These are phyloP conservation scores for Lyophyllum shimeji DNA, from an alignment of 768 basidiomycete genomes.

Conservation along the genomic window DNA sequence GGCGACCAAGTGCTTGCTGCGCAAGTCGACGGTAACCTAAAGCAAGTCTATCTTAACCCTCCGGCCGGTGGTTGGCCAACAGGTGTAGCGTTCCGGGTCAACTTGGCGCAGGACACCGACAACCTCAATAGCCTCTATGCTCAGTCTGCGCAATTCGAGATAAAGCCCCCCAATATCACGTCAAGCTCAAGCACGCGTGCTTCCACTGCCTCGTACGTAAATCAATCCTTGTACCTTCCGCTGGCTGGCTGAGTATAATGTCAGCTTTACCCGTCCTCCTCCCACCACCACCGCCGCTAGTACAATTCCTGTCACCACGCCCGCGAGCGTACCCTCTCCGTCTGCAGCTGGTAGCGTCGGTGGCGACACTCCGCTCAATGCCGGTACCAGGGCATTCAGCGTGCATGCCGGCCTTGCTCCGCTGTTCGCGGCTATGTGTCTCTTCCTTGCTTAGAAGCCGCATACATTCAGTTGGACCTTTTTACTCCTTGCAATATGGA, in stretches of 20 bases:
- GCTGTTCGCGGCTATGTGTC: slow-evolving; percentile 23
- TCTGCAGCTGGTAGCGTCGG: not conserved
- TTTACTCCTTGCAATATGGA: not conserved
- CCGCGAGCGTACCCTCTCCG: slow-evolving; percentile 6
- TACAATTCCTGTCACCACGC: slow-evolving; percentile 16
- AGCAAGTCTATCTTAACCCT: slow-evolving; percentile 42
- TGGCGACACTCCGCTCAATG: not conserved
- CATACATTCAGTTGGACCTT: not conserved
- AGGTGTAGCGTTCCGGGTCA: slow-evolving; percentile 68
- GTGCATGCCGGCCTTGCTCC: slow-evolving; percentile 27
- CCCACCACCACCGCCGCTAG: slow-evolving; percentile 11
- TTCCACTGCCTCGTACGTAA: slow-evolving; percentile 22
- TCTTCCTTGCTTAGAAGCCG: slow-evolving; percentile 13
- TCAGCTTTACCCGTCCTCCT: slow-evolving; percentile 1
- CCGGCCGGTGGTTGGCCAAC: slow-evolving; percentile 66
- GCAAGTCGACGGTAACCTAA: slow-evolving; percentile 49
- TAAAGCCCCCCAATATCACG: slow-evolving; percentile 26
- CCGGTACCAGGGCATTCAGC: not conserved
- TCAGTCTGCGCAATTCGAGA: slow-evolving; percentile 65
- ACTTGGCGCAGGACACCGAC: slow-evolving; percentile 55
- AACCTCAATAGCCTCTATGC: slow-evolving; percentile 58
- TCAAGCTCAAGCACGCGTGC: slow-evolving; percentile 12
- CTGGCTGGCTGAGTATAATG: slow-evolving; percentile 2
- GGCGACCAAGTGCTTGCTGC: slow-evolving; percentile 52
- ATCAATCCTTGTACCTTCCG: not conserved